Evolutionary conservation across 129 eudicot species (phyloP).

Genomic region (Lonicera japonica): DNA sequence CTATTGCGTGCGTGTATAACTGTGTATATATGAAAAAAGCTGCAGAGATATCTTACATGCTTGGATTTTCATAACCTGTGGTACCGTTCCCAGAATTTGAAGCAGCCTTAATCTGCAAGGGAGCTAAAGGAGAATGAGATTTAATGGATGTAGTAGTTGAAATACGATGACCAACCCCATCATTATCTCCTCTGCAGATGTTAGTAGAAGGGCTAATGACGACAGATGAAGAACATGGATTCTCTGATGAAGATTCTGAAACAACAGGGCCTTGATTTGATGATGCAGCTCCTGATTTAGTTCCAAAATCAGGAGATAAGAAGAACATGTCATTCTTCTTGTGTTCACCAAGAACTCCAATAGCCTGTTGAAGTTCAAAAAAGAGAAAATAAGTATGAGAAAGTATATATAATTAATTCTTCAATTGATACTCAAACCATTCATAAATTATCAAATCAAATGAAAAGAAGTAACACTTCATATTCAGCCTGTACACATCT

Average conservation of each 20-base stretch:
- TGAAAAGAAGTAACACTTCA: too few species aligned
- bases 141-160: conserved; percentile 18
- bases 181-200: conserved; percentile 26
- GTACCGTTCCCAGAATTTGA: conserved; percentile 33
- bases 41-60: conserved; percentile 49
- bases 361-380: conserved; percentile 37
- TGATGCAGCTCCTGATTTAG: conserved; percentile 29
- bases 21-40: not conserved
- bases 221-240: conserved; percentile 27
- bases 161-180: conserved; percentile 18
- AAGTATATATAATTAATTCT: too few species aligned
- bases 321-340: conserved; percentile 36
- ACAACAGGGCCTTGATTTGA: conserved; percentile 24
- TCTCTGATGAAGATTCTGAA: conserved; percentile 20
- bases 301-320: conserved; percentile 18
- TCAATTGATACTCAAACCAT: too few species aligned
- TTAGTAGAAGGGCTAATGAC: conserved; percentile 39
- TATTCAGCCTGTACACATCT: too few species aligned
- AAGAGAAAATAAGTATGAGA: conserved; percentile 1
- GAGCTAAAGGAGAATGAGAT: conserved; percentile 30
- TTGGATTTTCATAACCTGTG: conserved; percentile 27
- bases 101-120: conserved; percentile 24
- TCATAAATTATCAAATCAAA: too few species aligned
- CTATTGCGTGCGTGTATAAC: too few species aligned
- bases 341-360: conserved; percentile 47